phyloP scores from a whole-genome alignment of 495 filamentous ascomycete species.

The Hypoxylon lenormandii region DNA sequence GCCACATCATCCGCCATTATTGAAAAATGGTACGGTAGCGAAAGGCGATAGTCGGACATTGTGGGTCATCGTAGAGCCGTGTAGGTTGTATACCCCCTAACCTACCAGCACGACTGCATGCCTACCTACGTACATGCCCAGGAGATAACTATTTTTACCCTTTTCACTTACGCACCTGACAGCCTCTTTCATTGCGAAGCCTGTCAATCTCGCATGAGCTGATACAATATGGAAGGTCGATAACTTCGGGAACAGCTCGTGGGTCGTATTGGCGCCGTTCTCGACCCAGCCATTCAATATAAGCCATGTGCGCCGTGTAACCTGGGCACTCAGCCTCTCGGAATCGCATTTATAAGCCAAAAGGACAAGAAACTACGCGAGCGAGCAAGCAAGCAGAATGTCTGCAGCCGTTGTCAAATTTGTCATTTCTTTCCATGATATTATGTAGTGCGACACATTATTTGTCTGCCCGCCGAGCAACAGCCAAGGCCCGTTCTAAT shows the following conservation, averaged over 20 bases:
- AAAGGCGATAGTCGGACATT: neutral
- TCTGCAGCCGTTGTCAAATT: neutral
- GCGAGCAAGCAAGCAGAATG: neutral
- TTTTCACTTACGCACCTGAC: neutral
- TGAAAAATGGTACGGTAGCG: neutral
- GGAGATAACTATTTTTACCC: neutral
- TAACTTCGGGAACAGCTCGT: conserved; percentile 1
- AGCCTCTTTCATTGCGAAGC: neutral
- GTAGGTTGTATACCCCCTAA: too few relatives aligned
- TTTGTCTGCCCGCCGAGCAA: neutral
- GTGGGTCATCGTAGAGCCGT: too few relatives aligned
- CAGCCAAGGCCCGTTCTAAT: neutral
- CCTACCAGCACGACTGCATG: too few relatives aligned
- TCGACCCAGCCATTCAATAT: conserved; percentile 20
- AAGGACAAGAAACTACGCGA: neutral
- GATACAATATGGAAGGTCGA: neutral
- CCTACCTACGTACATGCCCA: neutral
- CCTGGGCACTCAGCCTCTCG: conserved; percentile 5
- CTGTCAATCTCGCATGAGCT: neutral
- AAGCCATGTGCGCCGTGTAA: conserved; percentile 1
- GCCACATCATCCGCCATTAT: neutral
- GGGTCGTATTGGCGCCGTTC: conserved; percentile 21
- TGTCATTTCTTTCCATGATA: conserved; percentile 12
- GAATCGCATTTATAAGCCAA: conserved; percentile 4
- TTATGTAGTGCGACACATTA: conserved; percentile 20